Evolutionary conservation across 768 basidiomycete genomes (phyloP).

Genomic region (Collybia mongolica): DNA sequence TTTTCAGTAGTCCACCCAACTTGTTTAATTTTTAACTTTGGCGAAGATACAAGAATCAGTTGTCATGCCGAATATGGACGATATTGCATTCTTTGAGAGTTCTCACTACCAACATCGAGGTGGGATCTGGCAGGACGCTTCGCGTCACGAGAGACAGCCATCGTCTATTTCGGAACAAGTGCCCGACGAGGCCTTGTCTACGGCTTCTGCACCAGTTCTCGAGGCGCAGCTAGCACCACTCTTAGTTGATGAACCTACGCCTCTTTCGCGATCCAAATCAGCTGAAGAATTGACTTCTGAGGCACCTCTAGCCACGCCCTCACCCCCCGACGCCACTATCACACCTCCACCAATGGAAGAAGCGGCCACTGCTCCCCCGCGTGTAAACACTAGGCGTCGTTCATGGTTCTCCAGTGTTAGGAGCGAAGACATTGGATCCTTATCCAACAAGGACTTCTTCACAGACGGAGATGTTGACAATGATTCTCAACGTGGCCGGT

Average conservation of each 20-base stretch:
- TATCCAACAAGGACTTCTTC: constrained; percentile 18
- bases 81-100: constrained; percentile 94
- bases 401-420: constrained; percentile 57
- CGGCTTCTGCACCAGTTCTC: constrained; percentile 35
- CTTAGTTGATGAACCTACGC: constrained; percentile 3
- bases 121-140: constrained; percentile 86
- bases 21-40: too few relatives aligned
- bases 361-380: constrained; percentile 15
- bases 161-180: constrained; percentile 14
- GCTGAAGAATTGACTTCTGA: constrained; percentile 16
- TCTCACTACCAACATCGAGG: constrained; percentile 63
- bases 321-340: constrained; percentile 9
- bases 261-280: constrained; percentile 12
- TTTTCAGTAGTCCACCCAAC: neutral
- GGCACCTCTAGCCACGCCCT: constrained; percentile 6
- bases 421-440: constrained; percentile 31
- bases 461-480: constrained; percentile 22
- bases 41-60: constrained; percentile 87
- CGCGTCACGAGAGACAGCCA: constrained; percentile 35
- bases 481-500: constrained; percentile 34
- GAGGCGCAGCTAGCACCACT: constrained; percentile 15
- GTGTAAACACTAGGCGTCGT: constrained; percentile 39
- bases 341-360: constrained; percentile 11
- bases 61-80: constrained; percentile 98
- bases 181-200: constrained; percentile 28